Percentiles rank a stretch among this genome's conserved stretches.
Evolutionary conservation across 257 asterid species (phyloP).

Genomic region (Ilex aquifolium): DNA sequence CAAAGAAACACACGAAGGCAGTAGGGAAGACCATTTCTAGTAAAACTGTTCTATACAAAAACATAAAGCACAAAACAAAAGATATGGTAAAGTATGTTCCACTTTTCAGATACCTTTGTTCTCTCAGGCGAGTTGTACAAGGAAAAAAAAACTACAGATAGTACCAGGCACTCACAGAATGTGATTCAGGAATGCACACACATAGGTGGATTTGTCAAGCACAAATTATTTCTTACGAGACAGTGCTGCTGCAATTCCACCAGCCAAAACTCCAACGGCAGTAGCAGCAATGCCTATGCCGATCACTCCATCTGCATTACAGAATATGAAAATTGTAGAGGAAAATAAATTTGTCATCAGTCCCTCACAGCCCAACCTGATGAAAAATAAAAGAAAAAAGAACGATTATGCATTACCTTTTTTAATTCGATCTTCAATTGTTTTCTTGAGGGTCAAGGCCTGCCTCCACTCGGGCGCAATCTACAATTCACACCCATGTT

Average conservation of each 20-base stretch:
- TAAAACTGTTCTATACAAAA: too few species aligned
- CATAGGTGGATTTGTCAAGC: too few species aligned
- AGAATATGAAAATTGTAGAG: not conserved
- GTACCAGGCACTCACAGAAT: too few species aligned
- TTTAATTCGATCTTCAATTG: conserved; percentile 53
- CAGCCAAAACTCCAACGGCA: conserved; percentile 76
- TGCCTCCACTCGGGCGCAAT: conserved; percentile 74
- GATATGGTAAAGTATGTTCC: too few species aligned
- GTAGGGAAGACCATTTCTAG: too few species aligned
- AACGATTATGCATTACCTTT: conserved; percentile 40
- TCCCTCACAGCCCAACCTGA: not conserved
- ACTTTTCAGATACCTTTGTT: too few species aligned
- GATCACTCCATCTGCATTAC: conserved; percentile 59
- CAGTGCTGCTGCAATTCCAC: conserved; percentile 74
- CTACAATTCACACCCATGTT: conserved; percentile 27
- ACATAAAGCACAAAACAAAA: too few species aligned
- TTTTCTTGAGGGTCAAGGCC: conserved; percentile 56
- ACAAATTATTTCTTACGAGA: conserved; percentile 61
- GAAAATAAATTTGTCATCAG: not conserved
- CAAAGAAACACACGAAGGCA: too few species aligned
- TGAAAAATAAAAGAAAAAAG: not conserved
- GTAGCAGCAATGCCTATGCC: conserved; percentile 90
- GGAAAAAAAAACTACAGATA: too few species aligned
- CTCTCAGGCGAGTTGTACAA: too few species aligned
- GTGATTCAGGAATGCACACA: too few species aligned